Conservation (phyloP, 345 rosid species). For the Geranium rotundifolium region DNA sequence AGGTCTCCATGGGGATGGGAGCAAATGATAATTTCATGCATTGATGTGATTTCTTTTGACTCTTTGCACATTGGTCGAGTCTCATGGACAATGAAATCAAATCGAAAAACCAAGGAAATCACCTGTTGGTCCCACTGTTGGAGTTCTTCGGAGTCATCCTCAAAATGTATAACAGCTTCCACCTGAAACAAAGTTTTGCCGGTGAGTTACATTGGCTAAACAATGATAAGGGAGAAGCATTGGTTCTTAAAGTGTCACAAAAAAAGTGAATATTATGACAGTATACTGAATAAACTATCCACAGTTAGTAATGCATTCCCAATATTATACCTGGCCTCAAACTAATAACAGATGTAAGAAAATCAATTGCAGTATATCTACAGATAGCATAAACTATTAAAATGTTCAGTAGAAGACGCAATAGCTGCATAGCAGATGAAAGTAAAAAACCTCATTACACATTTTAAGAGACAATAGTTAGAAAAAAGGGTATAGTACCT, state of each 20-base stretch:
- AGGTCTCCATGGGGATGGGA: too few relatives aligned
- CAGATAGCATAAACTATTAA: too few relatives aligned
- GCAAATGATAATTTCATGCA: neutral
- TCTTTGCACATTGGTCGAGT: neutral
- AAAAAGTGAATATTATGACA: too few relatives aligned
- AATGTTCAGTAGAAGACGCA: too few relatives aligned
- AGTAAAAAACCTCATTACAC: neutral
- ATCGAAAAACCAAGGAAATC: neutral
- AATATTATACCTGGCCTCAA: too few relatives aligned
- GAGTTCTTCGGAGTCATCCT: conserved; percentile 86
- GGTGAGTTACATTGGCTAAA: neutral
- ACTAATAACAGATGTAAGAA: too few relatives aligned
- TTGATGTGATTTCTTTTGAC: neutral
- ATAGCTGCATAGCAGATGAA: too few relatives aligned
- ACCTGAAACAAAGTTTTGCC: conserved; percentile 32
- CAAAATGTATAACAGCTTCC: conserved; percentile 93
- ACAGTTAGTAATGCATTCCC: too few relatives aligned
- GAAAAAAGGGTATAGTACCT: conserved; percentile 29
- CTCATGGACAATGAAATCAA: conserved; percentile 1
- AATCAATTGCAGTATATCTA: too few relatives aligned
- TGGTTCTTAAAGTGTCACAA: neutral
- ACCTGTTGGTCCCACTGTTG: conserved; percentile 99
- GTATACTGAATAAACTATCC: too few relatives aligned
- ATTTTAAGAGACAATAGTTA: neutral
- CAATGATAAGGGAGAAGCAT: neutral